Conservation (phyloP, 495 filamentous ascomycete species). For the Xeromyces bisporus region DNA sequence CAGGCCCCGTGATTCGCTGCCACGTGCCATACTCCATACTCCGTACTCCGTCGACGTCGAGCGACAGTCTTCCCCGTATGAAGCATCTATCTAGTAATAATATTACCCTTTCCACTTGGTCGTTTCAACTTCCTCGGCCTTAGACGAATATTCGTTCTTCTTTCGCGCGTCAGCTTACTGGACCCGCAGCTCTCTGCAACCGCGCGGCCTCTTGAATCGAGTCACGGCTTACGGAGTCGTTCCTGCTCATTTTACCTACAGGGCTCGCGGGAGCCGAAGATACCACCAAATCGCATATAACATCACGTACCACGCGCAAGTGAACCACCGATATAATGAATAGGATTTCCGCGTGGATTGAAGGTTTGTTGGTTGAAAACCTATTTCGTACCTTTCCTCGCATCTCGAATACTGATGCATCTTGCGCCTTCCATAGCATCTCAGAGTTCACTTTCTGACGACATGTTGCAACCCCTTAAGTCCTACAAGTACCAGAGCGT, state of each 20-base stretch:
- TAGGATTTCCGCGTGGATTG: constrained; percentile 23
- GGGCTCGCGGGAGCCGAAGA: neutral
- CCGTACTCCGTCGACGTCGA: no score
- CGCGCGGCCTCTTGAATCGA: no score
- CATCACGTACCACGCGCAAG: constrained; percentile 1
- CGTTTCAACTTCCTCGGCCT: no score
- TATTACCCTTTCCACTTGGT: no score
- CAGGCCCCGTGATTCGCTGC: no score
- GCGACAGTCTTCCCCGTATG: no score
- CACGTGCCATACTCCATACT: no score
- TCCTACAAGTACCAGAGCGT: constrained; percentile 93
- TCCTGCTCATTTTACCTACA: neutral
- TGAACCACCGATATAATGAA: constrained; percentile 15
- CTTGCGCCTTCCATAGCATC: constrained; percentile 18
- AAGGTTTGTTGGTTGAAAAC: constrained; percentile 17
- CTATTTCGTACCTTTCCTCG: neutral
- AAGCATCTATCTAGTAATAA: no score
- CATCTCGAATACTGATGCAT: constrained; percentile 6
- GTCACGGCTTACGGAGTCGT: no score
- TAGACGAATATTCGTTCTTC: no score
- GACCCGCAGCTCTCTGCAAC: no score
- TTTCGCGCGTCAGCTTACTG: no score
- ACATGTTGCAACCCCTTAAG: constrained; percentile 66
- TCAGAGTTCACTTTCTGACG: constrained; percentile 48
- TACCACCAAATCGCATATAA: neutral